Evolutionary conservation across 441 rosid genomes (phyloP), one percentile per base, ranked within the genome.

Genomic region (Populus hybrid): DNA sequence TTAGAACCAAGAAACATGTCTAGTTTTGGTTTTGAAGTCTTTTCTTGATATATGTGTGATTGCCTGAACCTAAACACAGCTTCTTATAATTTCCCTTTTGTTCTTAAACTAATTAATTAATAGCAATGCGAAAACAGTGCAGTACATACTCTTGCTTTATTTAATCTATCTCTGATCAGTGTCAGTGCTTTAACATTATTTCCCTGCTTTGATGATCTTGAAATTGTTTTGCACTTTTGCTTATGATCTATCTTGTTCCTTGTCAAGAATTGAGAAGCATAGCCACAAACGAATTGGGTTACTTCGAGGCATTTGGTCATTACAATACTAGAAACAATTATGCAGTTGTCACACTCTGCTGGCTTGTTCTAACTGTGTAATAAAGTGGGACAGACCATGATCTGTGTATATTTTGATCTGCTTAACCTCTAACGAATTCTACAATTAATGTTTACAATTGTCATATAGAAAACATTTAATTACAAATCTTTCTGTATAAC

Each of bases 21-120:
- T 83, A 21, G 28, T 81, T 83, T 84, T 79, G 32, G 72, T 73
- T 70, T 76, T 38, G 70, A 70, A 79, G 73, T 79, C 78, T 69
- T 79, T 38, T 40, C 50, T 11, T n/a, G 71, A 77, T 81, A 74
- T 78, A 72, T 84, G 86, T 85, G 89, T 73, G 75, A 80, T 81
- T 75, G 73, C 75, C 70, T 69, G 42, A 73, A 42, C 72, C 75
- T 77, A 70, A 36, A 70, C 28, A 70, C 42, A 21, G 30, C 57
- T 40, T 70, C 54, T 40, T 70, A 11, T n/a, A 35, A 21, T 42
- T 10, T 70, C 42, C 24, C 21, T 34, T n/a, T 70, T 21, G 73
- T 1, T 20, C 42, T 42, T 38, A 23, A 18, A 21, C 73, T 38
- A 4, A n/a, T 38, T 10, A 20, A 12, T 14, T 10, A 9, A 12